These are phyloP conservation scores for Symbiodinium pilosum DNA, from an alignment of 73 alveolate genomes.

Conservation along the genomic window DNA sequence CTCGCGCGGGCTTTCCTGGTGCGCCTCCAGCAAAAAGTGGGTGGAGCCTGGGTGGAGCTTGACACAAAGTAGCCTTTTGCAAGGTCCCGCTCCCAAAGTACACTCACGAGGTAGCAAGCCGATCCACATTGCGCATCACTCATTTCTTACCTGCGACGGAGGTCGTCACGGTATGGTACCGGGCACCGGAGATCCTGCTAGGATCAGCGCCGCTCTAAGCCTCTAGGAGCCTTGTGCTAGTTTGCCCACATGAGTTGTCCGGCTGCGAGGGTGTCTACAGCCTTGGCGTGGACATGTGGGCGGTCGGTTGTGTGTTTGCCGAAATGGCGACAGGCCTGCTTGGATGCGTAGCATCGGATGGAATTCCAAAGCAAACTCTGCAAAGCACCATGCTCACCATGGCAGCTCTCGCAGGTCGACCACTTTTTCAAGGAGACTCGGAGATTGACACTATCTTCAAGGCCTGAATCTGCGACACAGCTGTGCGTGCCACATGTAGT, in stretches of 20 bases:
- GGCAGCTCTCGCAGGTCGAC: constrained; percentile 93
- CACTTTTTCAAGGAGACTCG: constrained; percentile 97
- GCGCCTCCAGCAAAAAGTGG: too few species aligned
- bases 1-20: constrained; percentile 96
- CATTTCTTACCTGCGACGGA: too few species aligned
- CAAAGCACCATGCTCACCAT: too few species aligned
- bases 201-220: constrained; percentile 82
- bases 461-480: constrained; percentile 43
- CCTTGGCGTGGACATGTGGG: constrained; percentile 98
- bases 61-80: background rate
- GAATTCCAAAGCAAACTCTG: background rate
- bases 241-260: background rate
- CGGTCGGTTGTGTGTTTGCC: constrained; percentile 97
- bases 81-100: constrained; percentile 82
- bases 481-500: too few species aligned
- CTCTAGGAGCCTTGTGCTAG: too few species aligned
- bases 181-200: constrained; percentile 97
- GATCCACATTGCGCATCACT: too few species aligned
- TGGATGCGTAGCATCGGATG: too few species aligned
- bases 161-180: constrained; percentile 97
- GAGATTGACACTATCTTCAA: constrained; percentile 98
- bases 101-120: constrained; percentile 94
- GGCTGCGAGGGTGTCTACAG: constrained; percentile 88
- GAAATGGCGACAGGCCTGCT: constrained; percentile 95
- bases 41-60: background rate